Base-by-base conservation (phyloP, 306 rosid species). In the Cucumis hystrix region DNA sequence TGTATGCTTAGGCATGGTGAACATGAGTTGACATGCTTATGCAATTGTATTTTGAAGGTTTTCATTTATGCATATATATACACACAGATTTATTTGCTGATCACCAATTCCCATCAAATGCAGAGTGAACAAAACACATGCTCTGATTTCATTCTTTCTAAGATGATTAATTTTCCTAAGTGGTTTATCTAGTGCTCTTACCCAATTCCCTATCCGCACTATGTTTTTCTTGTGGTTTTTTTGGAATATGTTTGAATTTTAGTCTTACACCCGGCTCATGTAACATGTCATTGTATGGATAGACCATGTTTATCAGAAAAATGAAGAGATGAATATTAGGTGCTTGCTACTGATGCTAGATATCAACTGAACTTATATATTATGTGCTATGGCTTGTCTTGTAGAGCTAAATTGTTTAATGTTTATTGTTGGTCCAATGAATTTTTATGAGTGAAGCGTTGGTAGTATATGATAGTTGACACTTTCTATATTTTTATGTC, bases 41-140 rank as follows among this genome's bases (percentile, higher is more conserved):
- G 76, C 76, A 69, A 69, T 69, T 71, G 76, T 49, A 71, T 71
- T 71, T 47, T 41, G 47, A 71, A 13, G 76, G 76, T 49, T 71
- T 71, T 23, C 0, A 9, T 72, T 49, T 72, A 15, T 16, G 39
- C 43, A 49, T 15, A 51, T 51, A 33, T 49, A 30, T 47, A 51
- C n/a, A 55, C 57, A 52, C 57, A 52, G 8, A 68, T 70, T 41
- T 21, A 49, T 12, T 14, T 25, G 77, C 63, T 73, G 30, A 47
- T 43, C 62, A 52, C 30, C 25, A 17, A 25, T 17, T 52, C 47
- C 62, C 30, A 54, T 73, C 40, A 51, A 6, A 33, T 52, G 77
- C 17, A 52, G 21, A 52, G 61, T 52, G 62, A 28, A 51, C 16
- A 35, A 30, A 54, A 4, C 63, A 30, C 14, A 33, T 73, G 62